Evolutionary conservation across 768 basidiomycete species (phyloP).

Genomic region (Leccinum incarnatum): DNA sequence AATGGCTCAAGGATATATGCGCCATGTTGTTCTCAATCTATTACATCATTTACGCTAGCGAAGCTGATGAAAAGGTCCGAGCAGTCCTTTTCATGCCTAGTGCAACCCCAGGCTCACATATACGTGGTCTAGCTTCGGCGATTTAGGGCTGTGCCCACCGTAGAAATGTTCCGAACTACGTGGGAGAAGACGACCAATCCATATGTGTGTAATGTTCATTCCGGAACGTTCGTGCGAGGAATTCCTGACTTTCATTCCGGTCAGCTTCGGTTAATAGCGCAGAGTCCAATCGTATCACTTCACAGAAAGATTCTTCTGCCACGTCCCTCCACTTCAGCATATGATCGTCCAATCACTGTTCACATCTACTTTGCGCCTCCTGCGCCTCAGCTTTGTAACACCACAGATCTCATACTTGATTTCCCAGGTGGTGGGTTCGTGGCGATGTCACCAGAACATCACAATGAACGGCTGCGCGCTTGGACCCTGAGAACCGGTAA

Average conservation of each 20-base stretch:
- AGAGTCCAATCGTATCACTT: conserved; percentile 59
- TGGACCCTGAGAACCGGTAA: conserved; percentile 82
- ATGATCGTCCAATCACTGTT: conserved; percentile 78
- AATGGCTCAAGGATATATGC: conserved; percentile 86
- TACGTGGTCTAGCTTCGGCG: conserved; percentile 64
- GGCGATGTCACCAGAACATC: conserved; percentile 93
- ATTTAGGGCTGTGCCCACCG: conserved; percentile 89
- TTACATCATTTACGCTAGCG: conserved; percentile 85
- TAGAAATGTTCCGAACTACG: conserved; percentile 92
- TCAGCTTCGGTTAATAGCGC: conserved; percentile 61
- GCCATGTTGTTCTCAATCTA: conserved; percentile 85
- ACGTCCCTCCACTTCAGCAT: conserved; percentile 71
- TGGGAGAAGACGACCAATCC: conserved; percentile 99
- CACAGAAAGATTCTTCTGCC: conserved; percentile 78
- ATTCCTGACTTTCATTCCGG: conserved; percentile 8
- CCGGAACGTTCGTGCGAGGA: conserved; percentile 23
- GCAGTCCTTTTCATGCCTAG: not conserved
- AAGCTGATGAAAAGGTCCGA: conserved; percentile 94
- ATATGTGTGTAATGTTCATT: conserved; percentile 63
- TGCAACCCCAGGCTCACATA: not conserved
- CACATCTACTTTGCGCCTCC: conserved; percentile 80
- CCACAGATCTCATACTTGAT: conserved; percentile 85
- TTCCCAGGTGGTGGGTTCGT: conserved; percentile 97
- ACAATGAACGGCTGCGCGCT: conserved; percentile 85
- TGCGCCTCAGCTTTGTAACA: conserved; percentile 56